Base-by-base conservation (phyloP, 225 moss, liverwort and hornwort species). In the Climacium dendroides region DNA sequence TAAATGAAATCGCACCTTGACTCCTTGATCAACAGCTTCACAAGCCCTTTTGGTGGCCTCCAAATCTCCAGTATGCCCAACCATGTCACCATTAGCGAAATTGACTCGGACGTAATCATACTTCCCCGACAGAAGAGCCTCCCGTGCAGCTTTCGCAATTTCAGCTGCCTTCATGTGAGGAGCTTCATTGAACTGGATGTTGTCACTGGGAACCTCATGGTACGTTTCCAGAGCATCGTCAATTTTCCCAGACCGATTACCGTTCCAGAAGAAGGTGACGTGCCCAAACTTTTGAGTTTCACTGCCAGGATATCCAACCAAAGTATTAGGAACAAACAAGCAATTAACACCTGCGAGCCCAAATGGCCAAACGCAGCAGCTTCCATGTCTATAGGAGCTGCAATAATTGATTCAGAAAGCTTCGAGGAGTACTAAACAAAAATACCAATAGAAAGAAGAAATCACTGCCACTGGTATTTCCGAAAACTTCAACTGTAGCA, bases 241-340 rank as follows among this genome's bases (percentile, higher is more conserved):
- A 26, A 95, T 85, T 86, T 96, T 97, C 53, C 96, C 95, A 58
- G 96, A 96, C 64, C 97, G 94, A 69, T 97, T 97, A 10, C 96
- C 96, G 83, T 97, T 97, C 97, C 97, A 97, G 86, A 96, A 97
- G 78, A 97, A 97, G 52, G 97, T 97, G 34, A 97, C 97, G 81
- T 97, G 96, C 19, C 97, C 97, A 65, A 97, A 96, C 85, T 97
- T 97, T 78, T 97, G 97, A 5, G 97, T 97, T 88, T 97, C 97
- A 84, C 96, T 97, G 97, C 78, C 79, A 91, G 57, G 58, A 86
- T 13, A 59, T 66, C 54, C 87, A 82, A 85, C 67, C 43, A 35
- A 47, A 29, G 3, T 34, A 17, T 89, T 29, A 87, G 81, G 58
- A 52, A 19, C 20, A 32, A 67, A 67, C 6, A 30, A 30, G 34